Conservation (phyloP, 176 grass and related monocot species). For the maize (Zea mays) region DNA sequence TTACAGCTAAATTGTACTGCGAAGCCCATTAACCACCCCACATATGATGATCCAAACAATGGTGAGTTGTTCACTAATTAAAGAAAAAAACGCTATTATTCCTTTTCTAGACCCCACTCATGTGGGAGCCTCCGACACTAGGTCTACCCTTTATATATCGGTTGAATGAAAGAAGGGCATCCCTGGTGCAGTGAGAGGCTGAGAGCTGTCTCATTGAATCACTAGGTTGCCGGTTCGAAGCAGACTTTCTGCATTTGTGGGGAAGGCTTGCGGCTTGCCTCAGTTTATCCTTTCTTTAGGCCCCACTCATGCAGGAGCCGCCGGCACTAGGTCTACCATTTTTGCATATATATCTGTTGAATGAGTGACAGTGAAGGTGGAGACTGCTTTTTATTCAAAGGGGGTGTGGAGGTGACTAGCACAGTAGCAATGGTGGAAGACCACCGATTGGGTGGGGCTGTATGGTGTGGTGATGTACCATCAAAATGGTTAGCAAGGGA, state of each 20-base stretch:
- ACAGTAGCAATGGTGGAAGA: background rate
- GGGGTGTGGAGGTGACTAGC: background rate
- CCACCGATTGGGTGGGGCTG: background rate
- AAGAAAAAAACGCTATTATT: background rate
- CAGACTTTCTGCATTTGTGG: too few species aligned
- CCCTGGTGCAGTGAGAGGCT: too few species aligned
- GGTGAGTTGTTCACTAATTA: conserved; percentile 36
- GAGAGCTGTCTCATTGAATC: too few species aligned
- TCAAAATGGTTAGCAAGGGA: background rate
- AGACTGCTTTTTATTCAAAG: background rate
- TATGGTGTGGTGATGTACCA: background rate
- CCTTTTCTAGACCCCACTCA: too few species aligned
- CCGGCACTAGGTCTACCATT: too few species aligned
- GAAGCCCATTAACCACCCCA: conserved; percentile 57
- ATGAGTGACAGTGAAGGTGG: background rate
- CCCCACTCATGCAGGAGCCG: too few species aligned
- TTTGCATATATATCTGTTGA: background rate
- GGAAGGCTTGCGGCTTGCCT: too few species aligned
- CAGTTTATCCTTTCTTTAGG: too few species aligned
- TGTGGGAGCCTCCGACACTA: too few species aligned
- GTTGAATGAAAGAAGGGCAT: too few species aligned
- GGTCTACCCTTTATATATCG: too few species aligned
- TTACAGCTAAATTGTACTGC: conserved; percentile 43
- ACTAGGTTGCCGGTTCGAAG: too few species aligned
- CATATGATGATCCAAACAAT: conserved; percentile 60